These are phyloP conservation scores for Coix lacrymajobi DNA, from an alignment of 176 grass and related monocot species.

Conservation along the genomic window DNA sequence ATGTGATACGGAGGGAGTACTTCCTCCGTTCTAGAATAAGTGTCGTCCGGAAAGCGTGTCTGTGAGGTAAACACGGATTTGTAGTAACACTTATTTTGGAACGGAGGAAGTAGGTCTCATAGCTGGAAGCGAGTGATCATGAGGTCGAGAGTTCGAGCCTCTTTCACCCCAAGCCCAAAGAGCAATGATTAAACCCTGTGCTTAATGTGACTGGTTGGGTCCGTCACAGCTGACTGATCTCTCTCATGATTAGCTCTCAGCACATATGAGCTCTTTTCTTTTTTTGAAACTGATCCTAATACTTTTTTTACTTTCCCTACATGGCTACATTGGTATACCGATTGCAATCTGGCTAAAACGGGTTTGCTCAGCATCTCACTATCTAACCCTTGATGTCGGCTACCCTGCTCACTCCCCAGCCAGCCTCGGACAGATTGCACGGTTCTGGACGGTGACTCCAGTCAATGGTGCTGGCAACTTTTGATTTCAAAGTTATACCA, in stretches of 20 bases:
- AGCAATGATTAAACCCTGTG: background rate
- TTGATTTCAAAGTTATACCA: conserved; percentile 16
- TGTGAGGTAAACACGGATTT: too few species aligned
- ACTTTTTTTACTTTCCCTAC: too few species aligned
- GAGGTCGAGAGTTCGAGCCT: conserved; percentile 94
- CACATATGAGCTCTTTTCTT: conserved; percentile 1
- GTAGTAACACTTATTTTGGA: too few species aligned
- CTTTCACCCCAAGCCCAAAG: conserved; percentile 46
- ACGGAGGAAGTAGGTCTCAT: too few species aligned
- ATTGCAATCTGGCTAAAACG: background rate
- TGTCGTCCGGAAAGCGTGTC: too few species aligned
- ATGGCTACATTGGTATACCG: too few species aligned
- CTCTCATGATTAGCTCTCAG: conserved; percentile 17
- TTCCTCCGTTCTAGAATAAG: too few species aligned
- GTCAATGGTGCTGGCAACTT: conserved; percentile 10
- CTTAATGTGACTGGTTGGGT: conserved; percentile 1
- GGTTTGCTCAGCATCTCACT: background rate
- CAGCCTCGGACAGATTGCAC: background rate
- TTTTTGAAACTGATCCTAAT: too few species aligned
- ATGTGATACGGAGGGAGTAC: too few species aligned
- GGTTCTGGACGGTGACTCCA: background rate
- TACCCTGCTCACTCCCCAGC: background rate
- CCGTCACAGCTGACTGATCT: background rate
- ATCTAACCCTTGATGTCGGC: background rate
- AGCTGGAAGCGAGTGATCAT: conserved; percentile 65